phyloP scores from a whole-genome alignment of 306 rosid genomes.

The Pyrus bretschneideri region DNA sequence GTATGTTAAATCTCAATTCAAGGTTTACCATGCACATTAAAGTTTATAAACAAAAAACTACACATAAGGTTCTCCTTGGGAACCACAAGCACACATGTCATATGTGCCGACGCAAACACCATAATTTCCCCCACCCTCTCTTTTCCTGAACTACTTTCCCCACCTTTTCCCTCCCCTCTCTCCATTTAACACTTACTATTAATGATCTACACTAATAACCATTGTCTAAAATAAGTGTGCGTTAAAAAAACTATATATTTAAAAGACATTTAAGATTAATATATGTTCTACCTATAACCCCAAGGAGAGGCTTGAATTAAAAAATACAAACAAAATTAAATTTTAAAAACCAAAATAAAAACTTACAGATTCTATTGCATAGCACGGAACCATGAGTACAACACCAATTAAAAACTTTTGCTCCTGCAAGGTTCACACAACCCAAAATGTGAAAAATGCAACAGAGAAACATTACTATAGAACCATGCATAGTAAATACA shows the following conservation, averaged over 20 bases:
- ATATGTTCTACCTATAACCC: background rate
- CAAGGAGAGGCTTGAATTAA: background rate
- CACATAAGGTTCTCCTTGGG: background rate
- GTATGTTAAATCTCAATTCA: background rate
- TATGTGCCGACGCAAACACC: background rate
- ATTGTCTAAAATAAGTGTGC: too few relatives aligned
- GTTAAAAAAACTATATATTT: too few relatives aligned
- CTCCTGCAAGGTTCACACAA: constrained; percentile 38
- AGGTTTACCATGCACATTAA: background rate
- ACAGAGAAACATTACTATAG: background rate
- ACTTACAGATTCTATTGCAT: constrained; percentile 92
- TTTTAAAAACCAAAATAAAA: background rate
- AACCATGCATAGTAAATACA: background rate
- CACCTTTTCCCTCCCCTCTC: background rate
- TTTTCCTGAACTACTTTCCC: background rate
- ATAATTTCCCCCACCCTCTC: background rate
- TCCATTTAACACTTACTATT: background rate
- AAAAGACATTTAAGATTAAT: background rate
- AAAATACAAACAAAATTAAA: background rate
- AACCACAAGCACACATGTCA: background rate
- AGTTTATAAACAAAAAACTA: background rate
- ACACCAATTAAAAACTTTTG: constrained; percentile 93
- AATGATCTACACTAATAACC: too few relatives aligned
- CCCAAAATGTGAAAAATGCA: constrained; percentile 1
- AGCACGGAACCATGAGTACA: constrained; percentile 93